Base-by-base conservation (phyloP, 2,329 filamentous ascomycete species). In the Aspergillus melleus region DNA sequence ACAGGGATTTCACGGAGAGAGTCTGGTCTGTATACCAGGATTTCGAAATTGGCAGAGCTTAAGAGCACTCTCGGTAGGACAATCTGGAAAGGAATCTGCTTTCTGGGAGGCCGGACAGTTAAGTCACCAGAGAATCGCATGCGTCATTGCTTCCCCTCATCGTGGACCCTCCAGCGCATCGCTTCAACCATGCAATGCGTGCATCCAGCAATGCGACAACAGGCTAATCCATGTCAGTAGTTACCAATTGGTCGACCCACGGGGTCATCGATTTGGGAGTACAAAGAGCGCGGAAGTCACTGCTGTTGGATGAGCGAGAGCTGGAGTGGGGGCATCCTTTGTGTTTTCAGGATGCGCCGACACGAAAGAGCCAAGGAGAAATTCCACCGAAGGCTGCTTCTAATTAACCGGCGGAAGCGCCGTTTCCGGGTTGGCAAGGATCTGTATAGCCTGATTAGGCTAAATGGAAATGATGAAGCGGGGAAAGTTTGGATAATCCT, bases 321-420 rank as follows among this genome's bases (percentile, higher is more conserved):
- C 14, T 42, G 36, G 16, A n/a, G 36, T 42, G 36, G 36, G 36
- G 36, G 36, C 36, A 42, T 6, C 36, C 36, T 8, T 8, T 42
- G 14, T 16, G n/a, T n/a, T 42, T 42, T 16, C 14, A 49, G 10
- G 46, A 49, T 49, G 46, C 20, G 46, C 5, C 20, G 46, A 49
- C 24, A 26, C 11, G 46, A 49, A 49, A 29, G 42, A 46, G 36
- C 54, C 44, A 54, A 42, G 36, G 36, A 42, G 36, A 42, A 42
- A 42, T 42, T 8, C 14, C 36, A 42, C 36, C 36, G 14, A n/a
- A 12, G 32, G 11, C 10, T 11, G 32, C 10, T 36, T 14, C 10
- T 10, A 36, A 55, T 59, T 59, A 59, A n/a, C 57, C 57, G 57
- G 52, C 46, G 57, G 46, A 42, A 49, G 24, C 19, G 46, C 57